Conservation (phyloP, 2,329 filamentous ascomycete genomes). For the Nothopassalora personata region DNA sequence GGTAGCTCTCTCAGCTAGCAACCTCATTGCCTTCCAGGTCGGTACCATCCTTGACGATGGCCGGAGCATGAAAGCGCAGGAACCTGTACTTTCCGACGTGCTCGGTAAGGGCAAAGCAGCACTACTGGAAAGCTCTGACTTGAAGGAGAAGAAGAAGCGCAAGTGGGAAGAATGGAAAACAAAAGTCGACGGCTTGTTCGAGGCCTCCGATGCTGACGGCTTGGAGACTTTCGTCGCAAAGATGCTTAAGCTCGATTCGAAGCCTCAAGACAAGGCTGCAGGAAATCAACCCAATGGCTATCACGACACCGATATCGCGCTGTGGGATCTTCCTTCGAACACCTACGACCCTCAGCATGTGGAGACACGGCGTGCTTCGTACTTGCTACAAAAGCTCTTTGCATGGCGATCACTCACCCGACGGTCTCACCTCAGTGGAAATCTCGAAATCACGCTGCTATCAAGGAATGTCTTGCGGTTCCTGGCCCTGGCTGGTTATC, state of each 20-base stretch:
- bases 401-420: conserved; percentile 14
- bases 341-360: conserved; percentile 41
- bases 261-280: neutral
- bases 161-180: conserved; percentile 27
- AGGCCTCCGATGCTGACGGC: conserved; percentile 19
- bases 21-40: conserved; percentile 61
- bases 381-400: conserved; percentile 48
- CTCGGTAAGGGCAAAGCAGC: conserved; percentile 57
- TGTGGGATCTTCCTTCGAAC: conserved; percentile 42
- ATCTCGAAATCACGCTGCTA: conserved; percentile 14
- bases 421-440: neutral
- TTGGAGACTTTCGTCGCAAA: conserved; percentile 29
- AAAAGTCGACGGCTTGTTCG: conserved; percentile 22
- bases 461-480: conserved; percentile 53
- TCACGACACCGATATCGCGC: neutral
- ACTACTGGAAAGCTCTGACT: conserved; percentile 5
- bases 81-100: conserved; percentile 65
- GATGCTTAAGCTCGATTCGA: neutral
- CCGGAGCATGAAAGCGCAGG: conserved; percentile 35
- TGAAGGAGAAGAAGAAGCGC: conserved; percentile 15
- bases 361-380: conserved; percentile 61
- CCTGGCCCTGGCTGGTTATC: conserved; percentile 53
- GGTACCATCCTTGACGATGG: conserved; percentile 27
- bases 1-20: conserved; percentile 58
- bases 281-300: neutral